Evolutionary conservation across 306 rosid genomes (phyloP).

Genomic region (Gastrolobium villosum): DNA sequence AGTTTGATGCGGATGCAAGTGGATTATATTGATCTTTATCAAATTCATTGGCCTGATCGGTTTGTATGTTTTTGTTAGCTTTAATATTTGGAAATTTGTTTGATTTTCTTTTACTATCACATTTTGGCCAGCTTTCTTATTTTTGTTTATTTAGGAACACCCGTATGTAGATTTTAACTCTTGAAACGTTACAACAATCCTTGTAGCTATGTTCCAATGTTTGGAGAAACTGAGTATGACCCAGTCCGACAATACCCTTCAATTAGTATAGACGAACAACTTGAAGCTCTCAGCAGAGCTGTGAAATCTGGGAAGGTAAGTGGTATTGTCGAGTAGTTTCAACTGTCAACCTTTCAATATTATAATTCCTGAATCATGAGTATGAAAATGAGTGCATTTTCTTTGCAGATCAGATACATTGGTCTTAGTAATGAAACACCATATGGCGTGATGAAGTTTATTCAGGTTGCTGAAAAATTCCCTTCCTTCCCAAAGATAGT

Average conservation of each 20-base stretch:
- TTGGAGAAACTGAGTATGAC: slow-evolving; percentile 90
- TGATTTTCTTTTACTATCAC: neutral
- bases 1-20: slow-evolving; percentile 80
- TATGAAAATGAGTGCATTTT: slow-evolving; percentile 36
- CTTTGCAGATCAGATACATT: slow-evolving; percentile 75
- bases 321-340: slow-evolving; percentile 32
- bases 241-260: slow-evolving; percentile 69
- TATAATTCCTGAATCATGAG: neutral
- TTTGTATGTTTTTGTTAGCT: slow-evolving; percentile 65
- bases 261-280: slow-evolving; percentile 78
- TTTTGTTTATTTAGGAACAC: neutral
- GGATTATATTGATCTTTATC: slow-evolving; percentile 93
- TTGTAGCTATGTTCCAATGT: slow-evolving; percentile 90
- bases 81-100: slow-evolving; percentile 19
- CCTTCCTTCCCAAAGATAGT: slow-evolving; percentile 64
- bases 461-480: slow-evolving; percentile 68
- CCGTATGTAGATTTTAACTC: neutral
- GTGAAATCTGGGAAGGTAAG: slow-evolving; percentile 81
- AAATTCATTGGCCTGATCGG: slow-evolving; percentile 99
- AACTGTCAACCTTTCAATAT: slow-evolving; percentile 9
- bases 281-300: slow-evolving; percentile 75
- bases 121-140: neutral
- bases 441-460: slow-evolving; percentile 93
- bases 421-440: slow-evolving; percentile 98
- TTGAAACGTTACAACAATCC: slow-evolving; percentile 37